Conservation (phyloP, 331 rosid species). For the Saraca asoca region DNA sequence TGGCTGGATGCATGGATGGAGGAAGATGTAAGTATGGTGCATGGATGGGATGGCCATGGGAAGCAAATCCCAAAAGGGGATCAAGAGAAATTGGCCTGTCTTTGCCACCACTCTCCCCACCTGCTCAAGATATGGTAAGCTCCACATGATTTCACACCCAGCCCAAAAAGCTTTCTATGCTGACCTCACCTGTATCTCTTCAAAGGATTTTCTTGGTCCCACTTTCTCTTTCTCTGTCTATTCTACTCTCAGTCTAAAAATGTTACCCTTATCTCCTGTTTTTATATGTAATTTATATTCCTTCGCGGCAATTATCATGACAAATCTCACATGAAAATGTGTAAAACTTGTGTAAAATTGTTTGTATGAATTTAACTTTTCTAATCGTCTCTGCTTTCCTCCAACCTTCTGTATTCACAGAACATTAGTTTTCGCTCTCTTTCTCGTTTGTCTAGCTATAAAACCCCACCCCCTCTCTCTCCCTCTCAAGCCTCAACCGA, state of each 20-base stretch:
- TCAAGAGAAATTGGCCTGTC: slow-evolving; percentile 77
- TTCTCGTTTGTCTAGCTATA: slow-evolving; percentile 21
- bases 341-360: too few species aligned
- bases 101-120: slow-evolving; percentile 64
- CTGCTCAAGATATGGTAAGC: slow-evolving; percentile 61
- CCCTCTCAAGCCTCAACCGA: slow-evolving; percentile 18
- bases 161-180: slow-evolving; percentile 39
- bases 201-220: slow-evolving; percentile 67
- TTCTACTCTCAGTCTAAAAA: too few species aligned
- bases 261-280: slow-evolving; percentile 14
- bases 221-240: slow-evolving; percentile 14
- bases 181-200: slow-evolving; percentile 91
- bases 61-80: slow-evolving; percentile 81
- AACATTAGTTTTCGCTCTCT: slow-evolving; percentile 2
- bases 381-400: slow-evolving; percentile 16
- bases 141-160: slow-evolving; percentile 65
- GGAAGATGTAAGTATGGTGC: neutral
- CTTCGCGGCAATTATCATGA: too few species aligned
- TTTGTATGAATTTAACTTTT: too few species aligned
- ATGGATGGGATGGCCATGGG: slow-evolving; percentile 52
- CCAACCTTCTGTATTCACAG: slow-evolving; percentile 30
- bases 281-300: too few species aligned
- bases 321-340: too few species aligned
- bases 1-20: slow-evolving; percentile 4
- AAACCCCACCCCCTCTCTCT: slow-evolving; percentile 30